Base-by-base conservation (phyloP, 768 basidiomycete species). In the Suillus subaureus region DNA sequence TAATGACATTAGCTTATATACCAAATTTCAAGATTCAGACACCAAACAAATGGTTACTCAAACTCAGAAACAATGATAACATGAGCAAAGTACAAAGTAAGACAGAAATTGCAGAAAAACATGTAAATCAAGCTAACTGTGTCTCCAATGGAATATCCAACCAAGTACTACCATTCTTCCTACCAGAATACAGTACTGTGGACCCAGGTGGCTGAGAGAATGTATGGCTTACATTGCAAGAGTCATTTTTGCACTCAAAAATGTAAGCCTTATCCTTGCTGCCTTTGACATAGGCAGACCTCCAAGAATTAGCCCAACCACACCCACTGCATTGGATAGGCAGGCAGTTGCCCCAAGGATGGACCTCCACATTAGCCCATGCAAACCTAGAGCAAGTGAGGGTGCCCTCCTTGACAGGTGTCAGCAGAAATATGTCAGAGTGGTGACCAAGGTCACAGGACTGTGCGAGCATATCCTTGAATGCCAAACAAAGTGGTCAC, bases 301-400 rank as follows among this genome's bases (percentile, higher is more conserved):
- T 51, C 49, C 26, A 51, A 16, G 49, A 51, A 51, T 51, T 26
- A 26, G 26, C 26, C 49, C 49, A 28, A 28, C 31, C 31, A 43
- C 64, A 64, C 15, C 39, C 33, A 42, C 55, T 40, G 16, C 64
- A 64, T 28, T 64, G 57, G 18, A 64, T 28, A 31, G 64, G 57
- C 6, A 61, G n/a, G 43, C 3, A 11, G 18, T 61, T 6, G 5
- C 64, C 58, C 64, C 58, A 61, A 43, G 45, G 57, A 23, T 2
- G 16, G 31, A 33, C 3, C 23, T 61, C 33, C n/a, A n/a, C 0
- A 26, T 64, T 23, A 31, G n/a, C 35, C 63, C 40, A 64, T 37
- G 28, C 33, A 56, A 37, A 64, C 40, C 47, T 47, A n/a, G 23
- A 28, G 4, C 9, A 11, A 31, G 4, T 23, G 6, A 61, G 51